Conservation (phyloP, 805 yeast species). For the Kluyveromyces siamensis region DNA sequence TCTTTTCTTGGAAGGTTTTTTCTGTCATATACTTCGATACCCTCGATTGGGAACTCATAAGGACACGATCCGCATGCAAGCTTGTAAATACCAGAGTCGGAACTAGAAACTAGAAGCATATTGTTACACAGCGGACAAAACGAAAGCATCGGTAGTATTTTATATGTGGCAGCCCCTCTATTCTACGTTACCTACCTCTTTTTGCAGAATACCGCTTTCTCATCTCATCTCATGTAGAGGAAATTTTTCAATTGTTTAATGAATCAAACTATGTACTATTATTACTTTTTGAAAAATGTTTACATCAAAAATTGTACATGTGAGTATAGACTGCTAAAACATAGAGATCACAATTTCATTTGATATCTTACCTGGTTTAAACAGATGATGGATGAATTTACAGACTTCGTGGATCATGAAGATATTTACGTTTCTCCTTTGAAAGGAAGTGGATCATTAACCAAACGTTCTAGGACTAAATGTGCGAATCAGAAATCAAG, state of each 20-base stretch:
- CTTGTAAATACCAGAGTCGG: constrained; percentile 50
- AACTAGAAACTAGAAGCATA: constrained; percentile 66
- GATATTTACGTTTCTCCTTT: constrained; percentile 1
- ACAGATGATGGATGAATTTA: background rate
- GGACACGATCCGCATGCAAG: constrained; percentile 93
- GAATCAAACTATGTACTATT: background rate
- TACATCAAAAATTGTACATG: too few species aligned
- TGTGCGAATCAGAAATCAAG: background rate
- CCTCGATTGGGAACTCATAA: constrained; percentile 81
- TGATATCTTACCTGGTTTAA: background rate
- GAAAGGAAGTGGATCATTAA: background rate
- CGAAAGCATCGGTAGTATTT: constrained; percentile 58
- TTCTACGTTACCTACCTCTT: too few species aligned
- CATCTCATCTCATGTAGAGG: background rate
- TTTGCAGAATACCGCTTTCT: background rate
- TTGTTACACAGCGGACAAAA: constrained; percentile 94
- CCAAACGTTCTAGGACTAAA: background rate
- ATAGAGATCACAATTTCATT: too few species aligned
- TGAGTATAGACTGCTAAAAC: too few species aligned
- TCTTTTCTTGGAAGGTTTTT: constrained; percentile 76
- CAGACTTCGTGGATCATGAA: constrained; percentile 1
- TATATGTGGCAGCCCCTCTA: background rate
- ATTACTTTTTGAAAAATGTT: background rate
- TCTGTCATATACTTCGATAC: constrained; percentile 77
- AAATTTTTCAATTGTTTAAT: background rate